These are phyloP conservation scores for Colletotrichum sp. DNA, from an alignment of 2,329 filamentous ascomycete species.

Conservation along the genomic window DNA sequence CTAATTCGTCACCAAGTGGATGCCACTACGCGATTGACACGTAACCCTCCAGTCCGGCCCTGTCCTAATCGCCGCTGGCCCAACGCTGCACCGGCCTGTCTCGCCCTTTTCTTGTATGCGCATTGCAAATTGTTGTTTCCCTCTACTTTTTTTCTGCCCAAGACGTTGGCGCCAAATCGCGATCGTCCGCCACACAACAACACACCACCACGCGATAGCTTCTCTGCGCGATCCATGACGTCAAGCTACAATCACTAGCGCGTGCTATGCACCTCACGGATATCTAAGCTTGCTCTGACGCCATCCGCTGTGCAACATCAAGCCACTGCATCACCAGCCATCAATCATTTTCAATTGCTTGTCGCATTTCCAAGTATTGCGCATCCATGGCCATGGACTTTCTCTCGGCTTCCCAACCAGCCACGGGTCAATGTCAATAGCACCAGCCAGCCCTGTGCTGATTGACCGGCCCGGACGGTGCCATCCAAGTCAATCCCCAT, in stretches of 20 bases:
- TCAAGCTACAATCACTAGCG: conserved; percentile 1
- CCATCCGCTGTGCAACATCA: conserved; percentile 6
- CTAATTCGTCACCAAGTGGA: conserved; percentile 16
- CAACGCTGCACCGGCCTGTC: neutral
- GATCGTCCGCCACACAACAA: neutral
- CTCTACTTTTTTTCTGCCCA: neutral
- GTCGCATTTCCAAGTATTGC: neutral
- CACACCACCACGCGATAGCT: neutral
- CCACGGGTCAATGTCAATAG: neutral
- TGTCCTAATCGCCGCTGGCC: neutral
- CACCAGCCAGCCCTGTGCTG: neutral
- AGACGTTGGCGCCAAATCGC: neutral
- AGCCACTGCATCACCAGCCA: conserved; percentile 19
- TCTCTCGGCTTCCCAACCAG: neutral
- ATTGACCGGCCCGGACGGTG: neutral
- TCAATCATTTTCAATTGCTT: neutral
- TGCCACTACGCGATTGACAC: conserved; percentile 17
- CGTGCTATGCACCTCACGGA: conserved; percentile 1
- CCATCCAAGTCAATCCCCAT: neutral
- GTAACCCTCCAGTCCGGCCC: conserved; percentile 5
- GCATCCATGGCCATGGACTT: neutral
- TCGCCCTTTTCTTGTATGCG: neutral
- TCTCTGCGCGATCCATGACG: conserved; percentile 16
- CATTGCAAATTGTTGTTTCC: neutral
- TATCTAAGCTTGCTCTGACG: conserved; percentile 8